Conservation (phyloP, 129 eudicot genomes). For the Escallonia herrerae region DNA sequence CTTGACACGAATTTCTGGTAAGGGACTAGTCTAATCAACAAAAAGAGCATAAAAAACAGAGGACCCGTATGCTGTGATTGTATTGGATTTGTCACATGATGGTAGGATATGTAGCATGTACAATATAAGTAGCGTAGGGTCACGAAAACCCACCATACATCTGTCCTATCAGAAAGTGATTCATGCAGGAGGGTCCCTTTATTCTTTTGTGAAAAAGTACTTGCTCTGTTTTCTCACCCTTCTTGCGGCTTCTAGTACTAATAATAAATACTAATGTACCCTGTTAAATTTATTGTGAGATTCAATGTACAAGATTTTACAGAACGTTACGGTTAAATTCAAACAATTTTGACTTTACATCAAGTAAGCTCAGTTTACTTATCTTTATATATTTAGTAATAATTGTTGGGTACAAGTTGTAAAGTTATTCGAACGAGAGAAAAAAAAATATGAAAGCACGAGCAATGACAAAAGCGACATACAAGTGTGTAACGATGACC, state of each 20-base stretch:
- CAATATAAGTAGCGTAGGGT: neutral
- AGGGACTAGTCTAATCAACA: slow-evolving; percentile 20
- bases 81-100: neutral
- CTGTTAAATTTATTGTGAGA: too few relatives aligned
- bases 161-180: neutral
- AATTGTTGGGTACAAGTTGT: too few relatives aligned
- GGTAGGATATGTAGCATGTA: neutral
- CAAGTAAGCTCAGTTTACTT: too few relatives aligned
- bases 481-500: too few relatives aligned
- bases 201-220: neutral
- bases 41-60: slow-evolving; percentile 8
- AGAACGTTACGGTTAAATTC: too few relatives aligned
- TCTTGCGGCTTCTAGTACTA: neutral
- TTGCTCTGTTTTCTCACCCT: neutral
- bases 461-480: too few relatives aligned
- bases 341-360: too few relatives aligned
- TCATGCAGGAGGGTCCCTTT: neutral
- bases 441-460: too few relatives aligned
- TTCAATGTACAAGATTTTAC: too few relatives aligned
- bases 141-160: neutral
- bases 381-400: too few relatives aligned
- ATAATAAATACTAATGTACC: too few relatives aligned
- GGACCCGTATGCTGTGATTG: neutral
- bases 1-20: slow-evolving; percentile 27
- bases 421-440: too few relatives aligned